Evolutionary conservation across 1,284 basidiomycete genomes (phyloP).

Genomic region (Irpex sp.): DNA sequence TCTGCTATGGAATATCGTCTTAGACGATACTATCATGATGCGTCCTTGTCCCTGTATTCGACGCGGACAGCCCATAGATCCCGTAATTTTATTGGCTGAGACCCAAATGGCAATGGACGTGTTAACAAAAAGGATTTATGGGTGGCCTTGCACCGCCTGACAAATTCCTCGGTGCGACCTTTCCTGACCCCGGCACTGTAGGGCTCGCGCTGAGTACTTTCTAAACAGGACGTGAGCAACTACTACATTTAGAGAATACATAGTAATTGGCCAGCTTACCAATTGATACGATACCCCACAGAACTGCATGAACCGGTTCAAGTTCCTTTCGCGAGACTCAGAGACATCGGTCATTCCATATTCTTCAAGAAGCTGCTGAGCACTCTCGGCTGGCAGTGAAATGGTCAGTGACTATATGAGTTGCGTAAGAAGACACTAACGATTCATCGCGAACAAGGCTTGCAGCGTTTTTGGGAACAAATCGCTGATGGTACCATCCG

Average conservation of each 20-base stretch:
- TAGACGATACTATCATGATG: too few species aligned
- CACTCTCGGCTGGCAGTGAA: conserved; percentile 26
- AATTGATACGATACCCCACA: conserved; percentile 46
- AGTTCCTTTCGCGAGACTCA: conserved; percentile 35
- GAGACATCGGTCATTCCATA: conserved; percentile 33
- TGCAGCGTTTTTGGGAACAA: conserved; percentile 44
- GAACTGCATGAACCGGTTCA: conserved; percentile 50
- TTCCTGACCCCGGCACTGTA: neutral
- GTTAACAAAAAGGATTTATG: neutral
- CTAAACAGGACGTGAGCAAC: neutral
- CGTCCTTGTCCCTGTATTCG: too few species aligned
- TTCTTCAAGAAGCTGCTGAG: conserved; percentile 37
- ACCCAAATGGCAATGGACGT: too few species aligned
- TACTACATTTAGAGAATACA: neutral
- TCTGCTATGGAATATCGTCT: too few species aligned
- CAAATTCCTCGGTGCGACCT: neutral
- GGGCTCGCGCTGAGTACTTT: neutral
- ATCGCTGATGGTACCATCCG: conserved; percentile 39
- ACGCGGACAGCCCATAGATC: too few species aligned
- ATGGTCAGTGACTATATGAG: neutral
- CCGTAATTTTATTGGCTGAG: too few species aligned
- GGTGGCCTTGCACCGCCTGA: neutral
- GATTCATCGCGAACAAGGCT: conserved; percentile 40
- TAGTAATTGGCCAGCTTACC: conserved; percentile 16
- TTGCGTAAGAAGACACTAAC: conserved; percentile 27